Base-by-base conservation (phyloP, 2,329 filamentous ascomycete genomes). In the Pseudogymnoascus sp. region DNA sequence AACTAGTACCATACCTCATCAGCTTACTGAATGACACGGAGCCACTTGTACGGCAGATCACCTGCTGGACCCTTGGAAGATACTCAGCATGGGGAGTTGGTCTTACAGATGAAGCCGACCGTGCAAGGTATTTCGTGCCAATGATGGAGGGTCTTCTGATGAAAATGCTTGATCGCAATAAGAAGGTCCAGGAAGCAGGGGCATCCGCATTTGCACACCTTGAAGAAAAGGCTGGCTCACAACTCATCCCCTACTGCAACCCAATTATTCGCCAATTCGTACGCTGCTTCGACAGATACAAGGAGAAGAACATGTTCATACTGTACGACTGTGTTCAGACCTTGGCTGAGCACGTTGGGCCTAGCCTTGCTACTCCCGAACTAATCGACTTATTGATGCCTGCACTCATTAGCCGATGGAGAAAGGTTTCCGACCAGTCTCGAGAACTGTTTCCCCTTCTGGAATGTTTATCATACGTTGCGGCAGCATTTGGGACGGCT, bases 251-350 rank as follows among this genome's bases (percentile, higher is more conserved):
- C 0, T 99, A 97, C 77, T 93, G 91, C 70, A 84, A 88, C 28
- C 90, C 93, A 25, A 97, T 99, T 70, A 85, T 97, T 62, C 88
- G 88, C 66, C 95, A 97, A 74, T 97, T 93, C 72, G 92, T 97
- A 61, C 82, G 84, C 65, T 99, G 95, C 76, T 99, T 99, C 76
- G 84, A 82, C 62, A 92, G 90, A 76, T 99, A 97, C 84, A 97
- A 99, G 82, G 93, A 97, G 76, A 89, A 91, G 71, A 99, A 99
- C 78, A 97, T 97, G 86, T 97, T 96, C 78, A 96, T 97, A 62
- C 84, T 99, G 36, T 99, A 99, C 78, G 95, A 99, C 77, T 97
- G 95, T 75, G 91, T 99, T 36, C 95, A 99, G 78, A 99, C 95
- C 0, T 81, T 99, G 64, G 95, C 95, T 3, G 95, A 99, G 75